phyloP scores from a whole-genome alignment of 73 alveolate genomes.

The Breviolum minutum region DNA sequence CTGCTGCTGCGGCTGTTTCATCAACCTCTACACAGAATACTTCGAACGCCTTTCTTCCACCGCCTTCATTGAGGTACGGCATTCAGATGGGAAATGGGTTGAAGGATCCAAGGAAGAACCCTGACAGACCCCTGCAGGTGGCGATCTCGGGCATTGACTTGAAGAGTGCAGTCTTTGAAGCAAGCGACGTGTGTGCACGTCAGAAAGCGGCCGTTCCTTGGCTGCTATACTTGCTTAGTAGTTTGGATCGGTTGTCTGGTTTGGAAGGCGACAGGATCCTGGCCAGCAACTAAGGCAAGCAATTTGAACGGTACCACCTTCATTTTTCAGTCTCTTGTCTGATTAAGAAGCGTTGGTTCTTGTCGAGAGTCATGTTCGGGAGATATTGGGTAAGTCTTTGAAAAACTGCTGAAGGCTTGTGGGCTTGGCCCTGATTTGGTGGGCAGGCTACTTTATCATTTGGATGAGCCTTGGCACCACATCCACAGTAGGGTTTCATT shows the following conservation, averaged over 20 bases:
- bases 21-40: slow-evolving; percentile 30
- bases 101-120: background rate
- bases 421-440: slow-evolving; percentile 70
- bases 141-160: slow-evolving; percentile 6
- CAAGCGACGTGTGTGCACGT: slow-evolving; percentile 29
- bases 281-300: slow-evolving; percentile 28
- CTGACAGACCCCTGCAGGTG: background rate
- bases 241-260: background rate
- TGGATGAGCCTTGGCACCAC: slow-evolving; percentile 35
- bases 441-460: slow-evolving; percentile 80
- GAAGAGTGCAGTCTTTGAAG: background rate
- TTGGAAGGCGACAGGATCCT: too few relatives aligned
- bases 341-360: background rate
- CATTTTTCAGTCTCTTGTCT: slow-evolving; percentile 54
- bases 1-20: slow-evolving; percentile 76
- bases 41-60: slow-evolving; percentile 45
- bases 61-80: slow-evolving; percentile 70
- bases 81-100: background rate
- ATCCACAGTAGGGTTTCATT: background rate
- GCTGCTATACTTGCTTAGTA: background rate
- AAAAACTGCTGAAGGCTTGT: slow-evolving; percentile 2
- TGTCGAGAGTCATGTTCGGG: background rate
- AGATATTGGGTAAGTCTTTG: background rate
- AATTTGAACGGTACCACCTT: slow-evolving; percentile 82
- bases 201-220: slow-evolving; percentile 8